phyloP scores from a whole-genome alignment of 345 rosid species.

The Odontarrhena argentea region DNA sequence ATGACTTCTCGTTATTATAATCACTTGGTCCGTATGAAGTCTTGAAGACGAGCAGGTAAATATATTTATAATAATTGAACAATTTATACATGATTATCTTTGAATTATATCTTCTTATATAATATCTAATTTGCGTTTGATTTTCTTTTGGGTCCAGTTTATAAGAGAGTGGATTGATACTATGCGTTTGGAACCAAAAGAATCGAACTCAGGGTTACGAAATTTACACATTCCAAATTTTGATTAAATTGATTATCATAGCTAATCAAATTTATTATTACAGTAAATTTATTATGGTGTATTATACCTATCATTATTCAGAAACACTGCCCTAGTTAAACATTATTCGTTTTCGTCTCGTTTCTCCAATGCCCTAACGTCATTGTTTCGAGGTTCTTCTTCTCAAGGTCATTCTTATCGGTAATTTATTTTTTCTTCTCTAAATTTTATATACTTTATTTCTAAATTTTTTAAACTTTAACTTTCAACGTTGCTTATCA shows the following conservation, averaged over 20 bases:
- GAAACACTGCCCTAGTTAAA: too few relatives aligned
- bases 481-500: too few relatives aligned
- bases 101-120: too few relatives aligned
- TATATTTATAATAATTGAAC: neutral
- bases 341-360: neutral
- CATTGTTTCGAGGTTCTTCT: too few relatives aligned
- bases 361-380: too few relatives aligned
- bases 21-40: neutral
- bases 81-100: neutral
- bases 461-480: too few relatives aligned
- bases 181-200: neutral
- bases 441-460: too few relatives aligned
- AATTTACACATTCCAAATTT: neutral
- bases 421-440: too few relatives aligned
- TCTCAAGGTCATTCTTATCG: too few relatives aligned
- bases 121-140: neutral
- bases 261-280: neutral
- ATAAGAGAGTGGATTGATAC: conserved; percentile 3
- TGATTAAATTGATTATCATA: neutral
- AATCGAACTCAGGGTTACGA: neutral
- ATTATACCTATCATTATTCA: too few relatives aligned
- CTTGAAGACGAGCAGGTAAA: conserved; percentile 22
- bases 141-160: conserved; percentile 8
- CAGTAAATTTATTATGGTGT: too few relatives aligned
- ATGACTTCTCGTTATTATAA: too few relatives aligned